Percentiles rank a stretch among this genome's conserved stretches.
These are phyloP conservation scores for Myriosclerotinia scirpicola DNA, from an alignment of 2,329 filamentous ascomycete genomes.

Conservation along the genomic window DNA sequence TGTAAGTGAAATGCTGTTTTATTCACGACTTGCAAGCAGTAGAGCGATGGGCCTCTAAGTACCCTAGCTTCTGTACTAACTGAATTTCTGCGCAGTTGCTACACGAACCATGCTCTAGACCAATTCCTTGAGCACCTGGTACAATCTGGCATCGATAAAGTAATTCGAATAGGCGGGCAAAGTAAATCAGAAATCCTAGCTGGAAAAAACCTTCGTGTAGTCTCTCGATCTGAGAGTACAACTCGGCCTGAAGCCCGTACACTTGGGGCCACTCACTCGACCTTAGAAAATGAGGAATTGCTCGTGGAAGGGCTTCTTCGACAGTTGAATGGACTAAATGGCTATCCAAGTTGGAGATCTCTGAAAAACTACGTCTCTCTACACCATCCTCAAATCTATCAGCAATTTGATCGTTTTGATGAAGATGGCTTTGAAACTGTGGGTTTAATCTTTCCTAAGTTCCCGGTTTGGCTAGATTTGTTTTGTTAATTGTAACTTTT, in stretches of 20 bases:
- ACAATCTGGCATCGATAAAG: slow-evolving; percentile 44
- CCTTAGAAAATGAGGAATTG: slow-evolving; percentile 24
- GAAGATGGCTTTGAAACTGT: slow-evolving; percentile 29
- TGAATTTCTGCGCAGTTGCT: slow-evolving; percentile 33
- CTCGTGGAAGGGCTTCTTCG: slow-evolving; percentile 22
- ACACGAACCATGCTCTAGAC: slow-evolving; percentile 40
- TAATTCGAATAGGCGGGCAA: slow-evolving; percentile 50
- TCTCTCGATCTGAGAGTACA: slow-evolving; percentile 27
- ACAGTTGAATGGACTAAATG: slow-evolving; percentile 22
- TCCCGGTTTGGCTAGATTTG: too few species aligned
- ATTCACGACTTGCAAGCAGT: slow-evolving; percentile 41
- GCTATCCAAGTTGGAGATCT: slow-evolving; percentile 24
- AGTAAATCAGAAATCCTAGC: slow-evolving; percentile 32
- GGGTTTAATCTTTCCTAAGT: not conserved
- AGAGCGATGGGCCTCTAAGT: slow-evolving; percentile 36
- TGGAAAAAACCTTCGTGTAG: slow-evolving; percentile 33
- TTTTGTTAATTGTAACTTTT: too few species aligned
- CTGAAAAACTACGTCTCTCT: slow-evolving; percentile 25
- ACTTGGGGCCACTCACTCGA: slow-evolving; percentile 22
- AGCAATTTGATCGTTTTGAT: slow-evolving; percentile 29
- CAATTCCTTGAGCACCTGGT: slow-evolving; percentile 52
- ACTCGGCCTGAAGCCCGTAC: slow-evolving; percentile 29
- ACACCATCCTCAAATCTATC: slow-evolving; percentile 27
- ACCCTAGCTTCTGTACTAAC: not conserved
- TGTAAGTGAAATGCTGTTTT: slow-evolving; percentile 33